Percentiles rank a stretch among this genome's conserved stretches.
Evolutionary conservation across 352 stramenopile genomes (phyloP).

Genomic region (Phytophthora pluvialis): DNA sequence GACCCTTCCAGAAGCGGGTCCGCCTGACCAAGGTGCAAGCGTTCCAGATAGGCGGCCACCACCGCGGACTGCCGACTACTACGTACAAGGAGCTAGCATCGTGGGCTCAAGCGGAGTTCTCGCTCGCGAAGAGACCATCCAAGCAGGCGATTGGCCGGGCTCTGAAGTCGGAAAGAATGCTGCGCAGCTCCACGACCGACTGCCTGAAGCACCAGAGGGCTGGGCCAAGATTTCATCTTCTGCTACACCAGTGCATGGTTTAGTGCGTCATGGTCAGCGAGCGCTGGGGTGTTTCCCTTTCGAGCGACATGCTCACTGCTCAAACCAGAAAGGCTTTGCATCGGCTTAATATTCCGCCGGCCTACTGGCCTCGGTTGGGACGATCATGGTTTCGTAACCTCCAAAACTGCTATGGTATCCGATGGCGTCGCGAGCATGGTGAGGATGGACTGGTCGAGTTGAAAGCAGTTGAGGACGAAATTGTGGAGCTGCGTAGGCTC

Average conservation of each 20-base stretch:
- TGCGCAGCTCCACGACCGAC: background rate
- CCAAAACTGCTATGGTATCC: background rate
- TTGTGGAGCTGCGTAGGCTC: background rate
- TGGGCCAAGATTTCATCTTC: background rate
- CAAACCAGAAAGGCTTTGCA: background rate
- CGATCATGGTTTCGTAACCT: background rate
- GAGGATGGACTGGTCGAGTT: background rate
- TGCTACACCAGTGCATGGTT: background rate
- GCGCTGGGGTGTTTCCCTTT: background rate
- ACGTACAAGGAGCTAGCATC: background rate
- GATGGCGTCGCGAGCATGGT: background rate
- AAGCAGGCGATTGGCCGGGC: background rate
- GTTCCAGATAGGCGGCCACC: background rate
- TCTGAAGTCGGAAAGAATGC: background rate
- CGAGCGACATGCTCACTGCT: background rate
- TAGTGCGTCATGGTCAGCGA: background rate
- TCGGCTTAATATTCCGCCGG: background rate
- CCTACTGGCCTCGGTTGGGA: background rate
- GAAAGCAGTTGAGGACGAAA: background rate
- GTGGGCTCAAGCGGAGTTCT: background rate
- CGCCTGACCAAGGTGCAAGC: background rate
- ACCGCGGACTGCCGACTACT: background rate
- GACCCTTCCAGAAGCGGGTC: background rate
- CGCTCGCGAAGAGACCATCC: background rate
- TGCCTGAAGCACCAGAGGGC: background rate